These are phyloP conservation scores for Alternaria sp. DNA, from an alignment of 2,329 filamentous ascomycete species.

Conservation along the genomic window DNA sequence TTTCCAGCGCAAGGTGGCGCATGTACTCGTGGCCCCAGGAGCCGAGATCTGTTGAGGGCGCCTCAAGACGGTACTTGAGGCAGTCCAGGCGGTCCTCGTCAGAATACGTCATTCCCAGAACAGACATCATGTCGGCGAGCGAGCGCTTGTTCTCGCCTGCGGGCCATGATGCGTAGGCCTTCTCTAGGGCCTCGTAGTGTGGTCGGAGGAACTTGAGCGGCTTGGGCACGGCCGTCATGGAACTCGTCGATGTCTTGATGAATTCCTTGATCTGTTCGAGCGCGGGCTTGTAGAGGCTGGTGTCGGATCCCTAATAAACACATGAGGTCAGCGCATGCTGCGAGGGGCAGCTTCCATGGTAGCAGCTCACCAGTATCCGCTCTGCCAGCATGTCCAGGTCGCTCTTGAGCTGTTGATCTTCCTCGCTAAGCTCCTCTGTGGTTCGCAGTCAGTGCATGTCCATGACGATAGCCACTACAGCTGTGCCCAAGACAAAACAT, in stretches of 20 bases:
- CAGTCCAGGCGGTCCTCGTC: constrained; percentile 97
- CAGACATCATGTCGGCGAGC: constrained; percentile 93
- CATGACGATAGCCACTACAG: constrained; percentile 13
- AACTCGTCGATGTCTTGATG: constrained; percentile 99
- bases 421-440: constrained; percentile 92
- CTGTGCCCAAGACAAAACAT: constrained; percentile 43
- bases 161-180: constrained; percentile 90
- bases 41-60: constrained; percentile 89
- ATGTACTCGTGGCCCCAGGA: constrained; percentile 99
- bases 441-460: constrained; percentile 46
- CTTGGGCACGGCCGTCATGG: constrained; percentile 99
- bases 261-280: constrained; percentile 97
- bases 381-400: constrained; percentile 99
- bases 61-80: constrained; percentile 90
- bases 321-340: constrained; percentile 36
- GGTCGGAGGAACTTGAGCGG: constrained; percentile 97
- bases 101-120: constrained; percentile 98
- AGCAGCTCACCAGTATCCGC: constrained; percentile 76
- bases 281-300: constrained; percentile 87
- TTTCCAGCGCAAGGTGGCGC: constrained; percentile 92
- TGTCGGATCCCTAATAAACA: constrained; percentile 76
- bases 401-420: constrained; percentile 97
- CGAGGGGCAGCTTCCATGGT: constrained; percentile 14
- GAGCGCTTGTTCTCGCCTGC: constrained; percentile 82
- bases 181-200: constrained; percentile 90